phyloP scores from a whole-genome alignment of 2,329 filamentous ascomycete species.

The Venturia nashicola region DNA sequence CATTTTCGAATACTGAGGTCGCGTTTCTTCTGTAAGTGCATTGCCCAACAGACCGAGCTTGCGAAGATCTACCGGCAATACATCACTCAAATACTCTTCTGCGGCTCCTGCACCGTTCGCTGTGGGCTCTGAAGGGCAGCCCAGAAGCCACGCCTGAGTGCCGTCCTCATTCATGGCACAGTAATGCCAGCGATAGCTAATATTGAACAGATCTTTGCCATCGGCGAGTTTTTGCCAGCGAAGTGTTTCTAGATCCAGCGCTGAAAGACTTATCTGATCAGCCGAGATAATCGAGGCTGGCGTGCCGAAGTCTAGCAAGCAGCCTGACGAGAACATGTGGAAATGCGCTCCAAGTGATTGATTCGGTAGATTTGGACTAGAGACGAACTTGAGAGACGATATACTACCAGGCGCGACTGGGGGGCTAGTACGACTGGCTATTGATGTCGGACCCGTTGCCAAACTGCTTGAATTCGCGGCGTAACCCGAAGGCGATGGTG shows the following conservation, averaged over 20 bases:
- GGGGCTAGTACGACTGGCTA: conserved; percentile 32
- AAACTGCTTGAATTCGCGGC: conserved; percentile 59
- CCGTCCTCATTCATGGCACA: conserved; percentile 92
- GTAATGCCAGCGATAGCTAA: conserved; percentile 95
- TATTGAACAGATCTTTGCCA: conserved; percentile 82
- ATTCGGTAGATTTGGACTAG: conserved; percentile 72
- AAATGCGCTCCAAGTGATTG: conserved; percentile 90
- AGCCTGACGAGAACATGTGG: conserved; percentile 86
- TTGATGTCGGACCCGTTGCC: conserved; percentile 38
- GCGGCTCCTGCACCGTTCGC: conserved; percentile 56
- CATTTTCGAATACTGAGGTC: conserved; percentile 23
- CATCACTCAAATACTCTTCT: conserved; percentile 88
- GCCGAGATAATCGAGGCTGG: conserved; percentile 77
- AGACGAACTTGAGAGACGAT: conserved; percentile 80
- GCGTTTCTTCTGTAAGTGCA: conserved; percentile 39
- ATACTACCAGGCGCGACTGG: conserved; percentile 70
- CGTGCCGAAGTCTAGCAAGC: conserved; percentile 86
- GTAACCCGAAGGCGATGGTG: conserved; percentile 39
- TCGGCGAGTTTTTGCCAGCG: conserved; percentile 94
- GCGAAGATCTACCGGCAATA: conserved; percentile 84
- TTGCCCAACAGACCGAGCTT: conserved; percentile 86
- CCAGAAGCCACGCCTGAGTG: conserved; percentile 93
- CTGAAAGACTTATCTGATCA: conserved; percentile 81
- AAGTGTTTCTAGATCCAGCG: conserved; percentile 72
- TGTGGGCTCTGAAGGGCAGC: conserved; percentile 65